Percentiles rank a stretch among this genome's conserved stretches.
These are phyloP conservation scores for Metschnikowia similis DNA, from an alignment of 805 yeast species.

Conservation along the genomic window DNA sequence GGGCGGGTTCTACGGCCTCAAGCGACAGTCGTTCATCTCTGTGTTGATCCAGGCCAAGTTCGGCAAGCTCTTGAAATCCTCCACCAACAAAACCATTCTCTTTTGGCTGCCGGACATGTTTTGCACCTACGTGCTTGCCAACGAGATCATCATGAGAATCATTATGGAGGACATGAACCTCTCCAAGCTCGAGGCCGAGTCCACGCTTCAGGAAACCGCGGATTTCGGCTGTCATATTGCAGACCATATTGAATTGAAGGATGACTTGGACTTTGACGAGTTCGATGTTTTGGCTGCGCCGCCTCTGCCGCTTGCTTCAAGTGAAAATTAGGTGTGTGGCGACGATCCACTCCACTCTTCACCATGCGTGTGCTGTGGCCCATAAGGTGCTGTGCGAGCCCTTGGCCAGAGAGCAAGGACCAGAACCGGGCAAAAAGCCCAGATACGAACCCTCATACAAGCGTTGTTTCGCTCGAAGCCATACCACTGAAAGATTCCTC, in stretches of 20 bases:
- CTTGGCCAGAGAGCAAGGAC: too few species aligned
- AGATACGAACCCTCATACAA: too few species aligned
- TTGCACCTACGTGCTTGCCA: conserved; percentile 55
- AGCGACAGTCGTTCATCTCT: conserved; percentile 51
- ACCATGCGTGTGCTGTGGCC: too few species aligned
- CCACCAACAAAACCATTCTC: conserved; percentile 40
- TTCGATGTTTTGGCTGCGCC: conserved; percentile 2
- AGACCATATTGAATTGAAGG: conserved; percentile 26
- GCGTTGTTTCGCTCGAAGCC: too few species aligned
- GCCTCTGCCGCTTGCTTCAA: background rate
- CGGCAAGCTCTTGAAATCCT: conserved; percentile 21
- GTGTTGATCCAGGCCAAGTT: conserved; percentile 27
- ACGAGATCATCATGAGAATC: conserved; percentile 53
- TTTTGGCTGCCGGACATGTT: conserved; percentile 63
- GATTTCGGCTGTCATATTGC: conserved; percentile 44
- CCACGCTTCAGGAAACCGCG: conserved; percentile 41
- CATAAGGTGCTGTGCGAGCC: too few species aligned
- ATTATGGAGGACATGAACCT: conserved; percentile 43
- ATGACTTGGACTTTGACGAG: conserved; percentile 23
- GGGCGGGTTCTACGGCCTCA: conserved; percentile 61
- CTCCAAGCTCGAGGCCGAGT: conserved; percentile 42
- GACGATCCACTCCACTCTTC: too few species aligned
- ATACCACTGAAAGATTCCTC: too few species aligned
- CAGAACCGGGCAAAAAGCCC: too few species aligned
- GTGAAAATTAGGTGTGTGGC: background rate